Evolutionary conservation across 768 basidiomycete genomes (phyloP).

Genomic region (Hypholoma sublateritium): DNA sequence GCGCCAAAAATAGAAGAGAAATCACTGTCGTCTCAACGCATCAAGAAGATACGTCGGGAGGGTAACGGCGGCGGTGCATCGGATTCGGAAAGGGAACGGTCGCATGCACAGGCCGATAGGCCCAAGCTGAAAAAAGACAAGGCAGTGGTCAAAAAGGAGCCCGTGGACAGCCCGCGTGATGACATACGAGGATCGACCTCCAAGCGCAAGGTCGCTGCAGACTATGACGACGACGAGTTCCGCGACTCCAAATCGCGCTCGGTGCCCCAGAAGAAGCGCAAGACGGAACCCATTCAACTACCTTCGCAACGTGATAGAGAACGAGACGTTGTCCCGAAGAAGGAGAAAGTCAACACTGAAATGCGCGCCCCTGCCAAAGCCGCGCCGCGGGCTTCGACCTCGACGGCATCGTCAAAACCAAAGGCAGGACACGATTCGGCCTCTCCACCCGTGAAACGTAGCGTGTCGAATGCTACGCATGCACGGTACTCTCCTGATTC

Average conservation of each 20-base stretch:
- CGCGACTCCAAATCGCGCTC: background rate
- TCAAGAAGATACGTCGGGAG: constrained; percentile 4
- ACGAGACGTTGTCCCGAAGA: constrained; percentile 1
- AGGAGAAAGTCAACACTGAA: background rate
- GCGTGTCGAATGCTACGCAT: constrained; percentile 8
- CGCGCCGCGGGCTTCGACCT: background rate
- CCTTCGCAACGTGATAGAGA: constrained; percentile 7
- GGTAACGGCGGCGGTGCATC: background rate
- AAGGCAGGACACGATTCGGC: constrained; percentile 26
- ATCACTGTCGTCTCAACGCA: background rate
- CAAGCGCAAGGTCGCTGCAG: constrained; percentile 1
- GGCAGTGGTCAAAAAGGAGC: background rate
- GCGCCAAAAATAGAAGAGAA: constrained; percentile 5
- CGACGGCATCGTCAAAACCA: background rate
- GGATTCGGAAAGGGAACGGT: background rate
- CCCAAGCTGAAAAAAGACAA: background rate
- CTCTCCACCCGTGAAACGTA: constrained; percentile 22
- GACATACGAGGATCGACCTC: background rate
- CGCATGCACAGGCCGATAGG: background rate
- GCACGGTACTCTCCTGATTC: constrained; percentile 14
- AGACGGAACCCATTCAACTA: background rate
- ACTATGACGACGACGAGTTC: constrained; percentile 5
- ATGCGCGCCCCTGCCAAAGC: background rate
- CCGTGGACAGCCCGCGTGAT: constrained; percentile 1
- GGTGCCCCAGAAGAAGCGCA: constrained; percentile 3